Evolutionary conservation across 2,329 filamentous ascomycete species (phyloP).

Genomic region (Onygenales sp.): DNA sequence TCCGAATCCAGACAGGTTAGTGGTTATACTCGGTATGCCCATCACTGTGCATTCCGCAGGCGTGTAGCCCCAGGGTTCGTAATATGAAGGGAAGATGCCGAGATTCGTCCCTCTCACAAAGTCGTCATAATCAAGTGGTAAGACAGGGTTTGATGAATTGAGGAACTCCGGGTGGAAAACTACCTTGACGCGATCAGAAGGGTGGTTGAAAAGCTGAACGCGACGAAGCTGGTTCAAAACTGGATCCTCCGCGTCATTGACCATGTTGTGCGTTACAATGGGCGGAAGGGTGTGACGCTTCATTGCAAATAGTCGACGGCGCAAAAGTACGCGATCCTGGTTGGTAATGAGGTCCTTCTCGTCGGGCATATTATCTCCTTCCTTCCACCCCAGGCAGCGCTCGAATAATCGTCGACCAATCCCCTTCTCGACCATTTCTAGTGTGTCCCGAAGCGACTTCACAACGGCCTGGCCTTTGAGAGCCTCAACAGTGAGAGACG

Average conservation of each 20-base stretch:
- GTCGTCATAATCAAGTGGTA: constrained; percentile 95
- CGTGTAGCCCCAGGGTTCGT: constrained; percentile 98
- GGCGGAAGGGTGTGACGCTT: constrained; percentile 84
- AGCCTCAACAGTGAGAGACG: constrained; percentile 87
- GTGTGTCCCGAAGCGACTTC: constrained; percentile 87
- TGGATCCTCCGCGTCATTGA: constrained; percentile 85
- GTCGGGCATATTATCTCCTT: constrained; percentile 85
- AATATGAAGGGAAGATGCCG: constrained; percentile 94
- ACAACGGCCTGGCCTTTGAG: constrained; percentile 95
- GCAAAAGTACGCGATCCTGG: constrained; percentile 85
- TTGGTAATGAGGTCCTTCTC: constrained; percentile 92
- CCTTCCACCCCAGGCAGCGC: constrained; percentile 88
- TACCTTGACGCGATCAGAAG: constrained; percentile 89
- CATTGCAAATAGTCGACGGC: constrained; percentile 90
- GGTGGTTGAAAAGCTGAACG: constrained; percentile 95
- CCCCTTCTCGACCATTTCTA: constrained; percentile 83
- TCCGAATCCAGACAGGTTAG: constrained; percentile 93
- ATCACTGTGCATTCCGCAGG: constrained; percentile 97
- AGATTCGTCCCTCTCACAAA: constrained; percentile 95
- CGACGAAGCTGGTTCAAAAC: constrained; percentile 92
- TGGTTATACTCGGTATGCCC: constrained; percentile 97
- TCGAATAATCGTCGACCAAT: constrained; percentile 93
- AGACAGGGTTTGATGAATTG: constrained; percentile 87
- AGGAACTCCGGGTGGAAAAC: constrained; percentile 98
- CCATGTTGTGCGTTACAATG: constrained; percentile 98